Evolutionary conservation across 148 eudicot species (phyloP), one percentile per base, ranked within the genome.

Genomic region (Dysphania ambrosioides): DNA sequence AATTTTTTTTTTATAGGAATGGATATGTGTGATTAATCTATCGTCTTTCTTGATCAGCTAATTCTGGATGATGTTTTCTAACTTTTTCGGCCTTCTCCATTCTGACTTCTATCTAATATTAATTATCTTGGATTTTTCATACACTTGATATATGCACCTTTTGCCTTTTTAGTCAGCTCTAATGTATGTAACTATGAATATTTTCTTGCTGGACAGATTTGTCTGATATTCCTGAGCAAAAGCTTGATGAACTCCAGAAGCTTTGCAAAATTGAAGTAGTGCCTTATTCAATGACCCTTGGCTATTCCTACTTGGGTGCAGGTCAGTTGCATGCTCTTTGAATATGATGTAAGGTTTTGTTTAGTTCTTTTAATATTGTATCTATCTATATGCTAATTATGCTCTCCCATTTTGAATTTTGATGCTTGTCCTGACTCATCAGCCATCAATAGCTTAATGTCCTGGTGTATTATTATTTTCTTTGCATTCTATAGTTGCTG

Each of bases 261-360:
- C 85, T 87, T 36, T 90, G 87, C 71, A 66, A 88, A 71, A 79
- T 92, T 82, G 89, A 90, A 84, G 92, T 90, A 42, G 88, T 92
- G 63, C 89, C 97, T 49, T 87, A 95, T 83, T 89, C 97, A 13
- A 13, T 95, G 77, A 88, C 89, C 35, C 97, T 95, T 69, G 97
- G 94, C 68, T 95, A 95, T 86, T 90, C 97, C 31, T 95, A 95
- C 73, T 95, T 97, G 97, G 82, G 88, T 65, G 91, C 94, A 85
- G 99, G 99, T 95, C 38, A 84, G 82, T 80, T 71, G 63, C 60
- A 18, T 78, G 71, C 75, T 67, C 67, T 62, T 12, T 35, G 38
- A 56, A 41, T 71, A 23, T 18, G 34, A 35, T 38, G n/a, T 10
- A 8, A 6, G 21, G 38, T 30, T 62, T 70, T 56, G 26, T 29